Base-by-base conservation (phyloP, 176 grass and related monocot genomes). In the Alloteropsis semialata region DNA sequence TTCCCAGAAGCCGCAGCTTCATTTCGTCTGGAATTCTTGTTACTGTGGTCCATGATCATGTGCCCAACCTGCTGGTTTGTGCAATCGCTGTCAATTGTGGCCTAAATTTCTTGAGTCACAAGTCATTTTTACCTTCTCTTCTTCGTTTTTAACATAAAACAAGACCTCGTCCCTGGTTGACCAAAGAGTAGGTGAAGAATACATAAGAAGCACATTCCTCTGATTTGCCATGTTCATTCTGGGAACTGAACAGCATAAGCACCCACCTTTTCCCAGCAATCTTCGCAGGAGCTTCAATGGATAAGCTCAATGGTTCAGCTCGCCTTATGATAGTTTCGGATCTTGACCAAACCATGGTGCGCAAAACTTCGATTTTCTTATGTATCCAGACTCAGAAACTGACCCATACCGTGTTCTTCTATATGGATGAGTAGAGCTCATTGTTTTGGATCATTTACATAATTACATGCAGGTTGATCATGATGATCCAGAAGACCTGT, bases 281-380 rank as follows among this genome's bases (percentile, higher is more conserved):
- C 34, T 65, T 36, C 3, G 28, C 42, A 79, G 30, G 42, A 75
- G 32, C 32, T 55, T 24, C 12, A 55, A 94, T 94, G 89, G 68
- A 89, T 54, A 81, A 83, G 72, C 70, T 90, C 10, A 44, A 73
- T 17, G 48, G 69, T 56, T 61, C 86, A 54, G 85, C 86, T 19
- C 75, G 89, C 29, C 89, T 89, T 43, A 91, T 94, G 86, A 50
- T 94, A 15, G 83, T 94, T 76, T 94, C 89, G 1, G 89, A 91
- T 72, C 89, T 94, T 68, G 92, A 94, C 14, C 79, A 94, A 43
- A 89, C 89, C 12, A 89, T 91, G 92, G 51, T 42, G 51, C 5
- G 70, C 24, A 25, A 72, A 44, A 17, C 27, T 72, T 80, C 18
- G 0, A 27, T 74, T 24, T 60, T 27, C n/a, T 21, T 38, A 60